Evolutionary conservation across 345 rosid genomes (phyloP).

Genomic region (Sonneratia caseolaris): DNA sequence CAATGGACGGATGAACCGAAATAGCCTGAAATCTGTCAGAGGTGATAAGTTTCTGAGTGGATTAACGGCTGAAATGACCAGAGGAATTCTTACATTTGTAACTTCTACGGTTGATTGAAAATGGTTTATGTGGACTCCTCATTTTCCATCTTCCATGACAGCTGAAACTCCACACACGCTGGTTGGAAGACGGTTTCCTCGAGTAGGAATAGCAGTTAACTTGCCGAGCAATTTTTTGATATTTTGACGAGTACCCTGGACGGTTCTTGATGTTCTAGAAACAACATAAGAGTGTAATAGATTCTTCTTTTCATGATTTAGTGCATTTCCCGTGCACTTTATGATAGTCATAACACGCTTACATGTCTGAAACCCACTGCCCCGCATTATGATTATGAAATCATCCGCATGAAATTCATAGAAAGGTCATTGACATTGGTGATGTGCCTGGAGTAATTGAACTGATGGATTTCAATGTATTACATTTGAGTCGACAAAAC

Average conservation of each 20-base stretch:
- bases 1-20: no score
- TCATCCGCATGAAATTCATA: no score
- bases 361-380: not conserved
- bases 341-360: not conserved
- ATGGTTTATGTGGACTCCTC: not conserved
- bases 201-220: not conserved
- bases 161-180: not conserved
- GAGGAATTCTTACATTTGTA: not conserved
- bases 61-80: not conserved
- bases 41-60: no score
- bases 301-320: no score
- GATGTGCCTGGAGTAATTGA: not conserved
- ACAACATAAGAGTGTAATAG: no score
- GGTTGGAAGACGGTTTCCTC: not conserved
- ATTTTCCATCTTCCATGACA: not conserved
- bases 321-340: not conserved
- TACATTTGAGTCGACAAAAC: not conserved
- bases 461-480: not conserved
- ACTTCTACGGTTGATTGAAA: not conserved
- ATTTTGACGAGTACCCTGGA: not conserved
- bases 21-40: no score
- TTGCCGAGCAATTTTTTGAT: not conserved
- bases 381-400: no score
- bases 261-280: no score
- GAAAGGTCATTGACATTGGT: not conserved